Evolutionary conservation across 2,329 filamentous ascomycete genomes (phyloP).

Genomic region (Talaromyces sp.): DNA sequence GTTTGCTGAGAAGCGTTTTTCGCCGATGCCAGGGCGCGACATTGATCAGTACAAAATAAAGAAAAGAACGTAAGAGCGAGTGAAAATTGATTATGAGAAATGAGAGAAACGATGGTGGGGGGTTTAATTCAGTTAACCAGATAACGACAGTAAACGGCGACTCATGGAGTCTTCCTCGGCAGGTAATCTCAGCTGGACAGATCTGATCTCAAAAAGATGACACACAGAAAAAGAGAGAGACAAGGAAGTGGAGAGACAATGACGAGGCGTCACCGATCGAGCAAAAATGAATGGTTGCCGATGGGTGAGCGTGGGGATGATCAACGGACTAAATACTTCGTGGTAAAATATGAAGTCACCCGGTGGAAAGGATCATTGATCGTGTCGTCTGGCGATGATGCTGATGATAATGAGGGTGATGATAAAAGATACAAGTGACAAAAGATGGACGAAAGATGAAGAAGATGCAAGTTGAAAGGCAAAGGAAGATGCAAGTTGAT

Average conservation of each 20-base stretch:
- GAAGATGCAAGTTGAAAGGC: background rate
- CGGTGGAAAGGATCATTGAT: background rate
- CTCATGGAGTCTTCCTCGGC: background rate
- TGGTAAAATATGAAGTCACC: background rate
- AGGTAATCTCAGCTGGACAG: background rate
- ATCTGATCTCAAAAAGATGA: background rate
- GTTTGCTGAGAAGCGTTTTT: constrained; percentile 42
- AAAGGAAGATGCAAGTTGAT: background rate
- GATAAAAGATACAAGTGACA: background rate
- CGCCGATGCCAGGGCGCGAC: constrained; percentile 32
- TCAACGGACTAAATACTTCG: background rate
- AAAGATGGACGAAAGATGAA: no score
- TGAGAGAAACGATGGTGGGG: background rate
- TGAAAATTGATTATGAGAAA: background rate
- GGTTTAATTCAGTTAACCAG: background rate
- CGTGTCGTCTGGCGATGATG: background rate
- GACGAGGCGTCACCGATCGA: background rate
- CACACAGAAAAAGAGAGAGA: background rate
- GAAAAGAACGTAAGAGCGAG: background rate
- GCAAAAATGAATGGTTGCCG: background rate
- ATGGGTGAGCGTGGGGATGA: background rate
- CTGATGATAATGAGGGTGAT: background rate
- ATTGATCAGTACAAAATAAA: constrained; percentile 21
- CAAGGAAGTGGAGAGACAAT: background rate
- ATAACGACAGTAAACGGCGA: background rate